Conservation (phyloP, 2,329 filamentous ascomycete genomes). For the Cryoendolithus antarcticus region DNA sequence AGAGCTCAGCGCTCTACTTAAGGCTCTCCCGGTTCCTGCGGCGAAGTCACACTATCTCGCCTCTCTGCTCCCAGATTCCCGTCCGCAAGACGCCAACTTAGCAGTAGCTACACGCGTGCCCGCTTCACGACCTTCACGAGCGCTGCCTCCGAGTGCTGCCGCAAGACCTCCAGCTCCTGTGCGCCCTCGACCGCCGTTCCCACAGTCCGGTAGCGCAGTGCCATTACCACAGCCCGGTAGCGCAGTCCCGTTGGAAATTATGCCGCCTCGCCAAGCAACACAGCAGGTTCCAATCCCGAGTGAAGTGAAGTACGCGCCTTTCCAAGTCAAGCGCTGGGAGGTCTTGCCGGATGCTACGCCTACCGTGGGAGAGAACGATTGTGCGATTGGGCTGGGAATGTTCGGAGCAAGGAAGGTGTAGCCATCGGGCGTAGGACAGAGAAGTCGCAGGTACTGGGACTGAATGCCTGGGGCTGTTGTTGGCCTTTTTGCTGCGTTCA, state of each 20-base stretch:
- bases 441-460: background rate
- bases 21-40: slow-evolving; percentile 13
- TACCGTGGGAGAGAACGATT: slow-evolving; percentile 62
- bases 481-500: slow-evolving; percentile 2
- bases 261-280: background rate
- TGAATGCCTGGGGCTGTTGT: background rate
- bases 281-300: no score
- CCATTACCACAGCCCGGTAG: background rate
- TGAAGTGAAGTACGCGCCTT: slow-evolving; percentile 29
- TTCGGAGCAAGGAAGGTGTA: slow-evolving; percentile 51
- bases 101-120: background rate
- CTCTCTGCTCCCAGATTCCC: slow-evolving; percentile 1
- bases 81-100: slow-evolving; percentile 3
- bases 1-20: slow-evolving; percentile 18
- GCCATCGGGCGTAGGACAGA: background rate
- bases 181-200: slow-evolving; percentile 1
- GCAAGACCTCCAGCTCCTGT: slow-evolving; percentile 12
- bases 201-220: background rate
- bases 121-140: slow-evolving; percentile 1
- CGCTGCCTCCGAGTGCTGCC: background rate
- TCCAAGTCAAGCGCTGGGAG: slow-evolving; percentile 56
- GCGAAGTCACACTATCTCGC: slow-evolving; percentile 8
- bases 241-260: background rate
- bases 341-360: slow-evolving; percentile 58
- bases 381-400: slow-evolving; percentile 56